These are phyloP conservation scores for Yamadazyma sp. DNA, from an alignment of 805 yeast species.

Conservation along the genomic window DNA sequence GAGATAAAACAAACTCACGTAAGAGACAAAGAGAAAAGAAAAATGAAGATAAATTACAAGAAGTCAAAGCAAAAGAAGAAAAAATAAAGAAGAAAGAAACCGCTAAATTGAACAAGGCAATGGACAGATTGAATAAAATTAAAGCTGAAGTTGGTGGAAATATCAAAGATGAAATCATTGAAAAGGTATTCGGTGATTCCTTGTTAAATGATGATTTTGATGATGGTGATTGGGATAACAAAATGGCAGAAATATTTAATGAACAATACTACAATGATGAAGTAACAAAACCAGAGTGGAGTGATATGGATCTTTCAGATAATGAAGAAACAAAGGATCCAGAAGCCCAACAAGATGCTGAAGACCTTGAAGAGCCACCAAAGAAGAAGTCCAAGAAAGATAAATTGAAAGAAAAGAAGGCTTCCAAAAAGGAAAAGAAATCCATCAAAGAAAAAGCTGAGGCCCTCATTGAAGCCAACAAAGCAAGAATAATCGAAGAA, in stretches of 20 bases:
- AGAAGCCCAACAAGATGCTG: conserved; percentile 15
- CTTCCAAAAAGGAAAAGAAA: conserved; percentile 60
- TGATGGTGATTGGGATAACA: conserved; percentile 85
- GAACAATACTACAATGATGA: conserved; percentile 70
- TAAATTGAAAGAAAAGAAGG: conserved; percentile 53
- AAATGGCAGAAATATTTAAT: conserved; percentile 80
- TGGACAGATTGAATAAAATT: conserved; percentile 65
- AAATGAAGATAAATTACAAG: conserved; percentile 50
- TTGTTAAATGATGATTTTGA: conserved; percentile 86
- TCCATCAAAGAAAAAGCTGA: conserved; percentile 67
- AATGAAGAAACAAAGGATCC: conserved; percentile 17
- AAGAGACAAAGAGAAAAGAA: conserved; percentile 78
- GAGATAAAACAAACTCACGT: conserved; percentile 70
- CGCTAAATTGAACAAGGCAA: conserved; percentile 70
- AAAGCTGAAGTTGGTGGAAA: conserved; percentile 68
- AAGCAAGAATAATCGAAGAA: conserved; percentile 62
- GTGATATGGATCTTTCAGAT: conserved; percentile 18
- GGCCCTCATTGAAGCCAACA: conserved; percentile 72
- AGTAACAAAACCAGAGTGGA: conserved; percentile 39
- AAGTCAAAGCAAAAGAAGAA: conserved; percentile 53
- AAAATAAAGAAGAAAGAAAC: conserved; percentile 69
- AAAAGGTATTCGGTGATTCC: conserved; percentile 67
- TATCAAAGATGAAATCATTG: conserved; percentile 55
- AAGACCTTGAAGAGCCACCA: conserved; percentile 21
- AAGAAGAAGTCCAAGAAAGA: conserved; percentile 50